A percentile compares a stretch with the other conserved stretches of the same genome.
Conservation (phyloP, 192 early-diverging fungal genomes). For the Backusella luteola region DNA sequence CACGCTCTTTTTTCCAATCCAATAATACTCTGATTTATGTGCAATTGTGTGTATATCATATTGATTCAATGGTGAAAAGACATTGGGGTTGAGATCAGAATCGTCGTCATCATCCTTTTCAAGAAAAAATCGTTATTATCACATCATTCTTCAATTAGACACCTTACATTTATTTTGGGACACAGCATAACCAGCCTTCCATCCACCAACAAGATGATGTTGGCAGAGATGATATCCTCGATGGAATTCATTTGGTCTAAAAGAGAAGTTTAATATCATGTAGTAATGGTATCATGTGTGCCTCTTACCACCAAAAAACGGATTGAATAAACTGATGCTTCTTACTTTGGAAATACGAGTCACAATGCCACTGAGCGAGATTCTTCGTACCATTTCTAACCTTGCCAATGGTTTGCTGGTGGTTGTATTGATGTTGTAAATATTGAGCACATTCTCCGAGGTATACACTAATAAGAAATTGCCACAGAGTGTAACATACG, state of each 20-base stretch:
- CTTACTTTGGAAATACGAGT: slow-evolving; percentile 45
- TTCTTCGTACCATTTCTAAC: slow-evolving; percentile 48
- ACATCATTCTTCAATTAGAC: background rate
- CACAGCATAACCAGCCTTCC: slow-evolving; percentile 67
- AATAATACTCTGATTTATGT: slow-evolving; percentile 73
- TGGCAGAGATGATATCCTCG: slow-evolving; percentile 47
- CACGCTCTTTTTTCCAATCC: slow-evolving; percentile 59
- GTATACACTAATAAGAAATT: slow-evolving; percentile 60
- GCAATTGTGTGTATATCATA: slow-evolving; percentile 51
- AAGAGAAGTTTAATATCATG: background rate
- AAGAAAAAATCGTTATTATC: background rate
- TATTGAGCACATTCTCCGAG: slow-evolving; percentile 55
- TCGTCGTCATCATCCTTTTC: slow-evolving; percentile 34
- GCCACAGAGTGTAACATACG: slow-evolving; percentile 54
- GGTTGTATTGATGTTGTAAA: slow-evolving; percentile 40
- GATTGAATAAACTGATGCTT: slow-evolving; percentile 47
- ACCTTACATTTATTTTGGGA: slow-evolving; percentile 47
- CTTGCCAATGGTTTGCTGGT: slow-evolving; percentile 11
- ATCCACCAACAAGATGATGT: slow-evolving; percentile 63
- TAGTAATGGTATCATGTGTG: background rate
- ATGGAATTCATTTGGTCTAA: slow-evolving; percentile 33
- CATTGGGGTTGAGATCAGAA: slow-evolving; percentile 5
- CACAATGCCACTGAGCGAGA: slow-evolving; percentile 53
- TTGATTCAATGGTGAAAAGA: slow-evolving; percentile 14
- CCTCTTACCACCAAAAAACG: slow-evolving; percentile 26